Evolutionary conservation across 768 basidiomycete species (phyloP).

Genomic region (Trametes elegans): DNA sequence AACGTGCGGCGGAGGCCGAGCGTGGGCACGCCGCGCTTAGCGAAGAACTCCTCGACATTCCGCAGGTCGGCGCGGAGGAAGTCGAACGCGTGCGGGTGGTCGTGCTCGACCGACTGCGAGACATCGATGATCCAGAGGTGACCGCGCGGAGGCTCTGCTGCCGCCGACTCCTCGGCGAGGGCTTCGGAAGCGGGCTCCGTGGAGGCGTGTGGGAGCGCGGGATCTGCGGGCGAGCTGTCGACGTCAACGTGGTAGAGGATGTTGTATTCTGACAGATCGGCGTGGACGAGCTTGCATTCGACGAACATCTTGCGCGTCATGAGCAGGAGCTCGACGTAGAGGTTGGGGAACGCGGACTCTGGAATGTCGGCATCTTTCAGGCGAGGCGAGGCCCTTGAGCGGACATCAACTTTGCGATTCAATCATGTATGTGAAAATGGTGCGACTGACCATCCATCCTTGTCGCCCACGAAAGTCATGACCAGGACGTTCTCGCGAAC

Average conservation of each 20-base stretch:
- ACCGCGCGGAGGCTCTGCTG: constrained; percentile 23
- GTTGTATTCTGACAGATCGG: constrained; percentile 98
- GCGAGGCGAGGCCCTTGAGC: constrained; percentile 81
- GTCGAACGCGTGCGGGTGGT: constrained; percentile 95
- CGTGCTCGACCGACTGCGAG: constrained; percentile 97
- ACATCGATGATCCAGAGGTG: constrained; percentile 96
- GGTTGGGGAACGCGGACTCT: constrained; percentile 44
- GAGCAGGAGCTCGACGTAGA: constrained; percentile 82
- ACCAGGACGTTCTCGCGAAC: constrained; percentile 96
- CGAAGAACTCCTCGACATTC: constrained; percentile 93
- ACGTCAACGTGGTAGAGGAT: constrained; percentile 72
- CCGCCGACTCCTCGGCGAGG: background rate
- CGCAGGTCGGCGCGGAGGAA: constrained; percentile 90
- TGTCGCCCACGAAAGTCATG: constrained; percentile 88
- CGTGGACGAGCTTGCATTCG: constrained; percentile 91
- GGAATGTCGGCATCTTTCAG: constrained; percentile 83
- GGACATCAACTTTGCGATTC: background rate
- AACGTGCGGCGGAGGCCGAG: constrained; percentile 83
- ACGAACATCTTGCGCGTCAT: constrained; percentile 84
- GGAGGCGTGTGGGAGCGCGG: background rate
- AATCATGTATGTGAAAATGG: background rate
- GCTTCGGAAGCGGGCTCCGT: background rate
- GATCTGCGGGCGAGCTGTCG: background rate
- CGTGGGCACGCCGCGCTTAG: constrained; percentile 65
- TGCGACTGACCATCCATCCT: constrained; percentile 70